These are phyloP conservation scores for Didymella glomerata DNA, from an alignment of 2,329 filamentous ascomycete species.

Conservation along the genomic window DNA sequence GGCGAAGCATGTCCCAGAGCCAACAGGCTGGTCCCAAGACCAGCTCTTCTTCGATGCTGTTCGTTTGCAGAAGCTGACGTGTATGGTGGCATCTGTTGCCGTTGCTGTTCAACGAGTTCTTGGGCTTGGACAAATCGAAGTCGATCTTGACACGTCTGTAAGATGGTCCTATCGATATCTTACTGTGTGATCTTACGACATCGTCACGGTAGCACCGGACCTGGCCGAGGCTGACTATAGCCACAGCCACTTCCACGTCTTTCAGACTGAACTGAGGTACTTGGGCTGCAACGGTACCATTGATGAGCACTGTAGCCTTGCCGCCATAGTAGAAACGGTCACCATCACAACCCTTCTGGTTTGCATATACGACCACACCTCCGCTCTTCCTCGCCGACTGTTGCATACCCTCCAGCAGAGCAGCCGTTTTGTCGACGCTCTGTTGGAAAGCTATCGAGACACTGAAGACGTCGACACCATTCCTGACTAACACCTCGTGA, in stretches of 20 bases:
- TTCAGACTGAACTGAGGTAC: constrained; percentile 70
- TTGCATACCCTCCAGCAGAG: constrained; percentile 68
- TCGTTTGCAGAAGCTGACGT: constrained; percentile 60
- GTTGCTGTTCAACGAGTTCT: constrained; percentile 55
- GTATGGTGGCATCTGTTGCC: constrained; percentile 56
- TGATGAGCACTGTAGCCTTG: constrained; percentile 68
- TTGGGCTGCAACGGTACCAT: constrained; percentile 70
- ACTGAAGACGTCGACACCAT: constrained; percentile 73
- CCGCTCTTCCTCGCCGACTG: constrained; percentile 70
- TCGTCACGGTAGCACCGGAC: constrained; percentile 68
- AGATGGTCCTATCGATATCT: constrained; percentile 60
- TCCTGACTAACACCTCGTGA: constrained; percentile 66
- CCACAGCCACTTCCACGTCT: constrained; percentile 62
- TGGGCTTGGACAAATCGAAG: constrained; percentile 54
- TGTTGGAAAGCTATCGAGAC: constrained; percentile 76
- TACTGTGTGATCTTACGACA: constrained; percentile 62
- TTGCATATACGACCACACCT: constrained; percentile 63
- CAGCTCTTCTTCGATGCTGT: constrained; percentile 69
- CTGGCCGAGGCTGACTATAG: constrained; percentile 69
- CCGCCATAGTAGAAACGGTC: constrained; percentile 53
- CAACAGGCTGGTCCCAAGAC: constrained; percentile 70
- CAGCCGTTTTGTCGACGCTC: constrained; percentile 71
- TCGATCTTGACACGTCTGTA: constrained; percentile 58
- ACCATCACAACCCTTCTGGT: constrained; percentile 62
- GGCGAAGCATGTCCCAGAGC: constrained; percentile 69